Evolutionary conservation across 768 basidiomycete species (phyloP).

Genomic region (Nidularia pulvinata): DNA sequence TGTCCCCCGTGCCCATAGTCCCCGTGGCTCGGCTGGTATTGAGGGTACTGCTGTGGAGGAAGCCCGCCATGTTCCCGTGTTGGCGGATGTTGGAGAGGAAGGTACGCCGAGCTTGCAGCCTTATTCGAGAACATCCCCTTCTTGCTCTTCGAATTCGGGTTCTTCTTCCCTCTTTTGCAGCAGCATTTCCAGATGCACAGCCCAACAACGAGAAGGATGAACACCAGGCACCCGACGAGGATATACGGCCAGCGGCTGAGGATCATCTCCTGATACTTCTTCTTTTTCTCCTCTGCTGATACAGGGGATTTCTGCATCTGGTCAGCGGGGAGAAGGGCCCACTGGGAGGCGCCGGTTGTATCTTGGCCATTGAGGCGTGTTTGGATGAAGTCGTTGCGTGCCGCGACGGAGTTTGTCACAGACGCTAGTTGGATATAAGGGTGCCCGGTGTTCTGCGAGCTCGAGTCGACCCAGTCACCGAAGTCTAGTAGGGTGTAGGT

Average conservation of each 20-base stretch:
- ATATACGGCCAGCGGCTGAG: constrained; percentile 79
- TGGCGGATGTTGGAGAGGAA: constrained; percentile 24
- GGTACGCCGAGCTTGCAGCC: constrained; percentile 22
- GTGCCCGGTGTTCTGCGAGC: constrained; percentile 40
- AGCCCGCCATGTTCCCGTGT: constrained; percentile 4
- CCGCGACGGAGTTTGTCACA: constrained; percentile 47
- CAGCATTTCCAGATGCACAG: constrained; percentile 65
- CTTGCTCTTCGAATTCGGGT: constrained; percentile 7
- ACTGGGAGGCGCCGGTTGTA: constrained; percentile 50
- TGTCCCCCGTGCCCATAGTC: background rate
- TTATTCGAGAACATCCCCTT: constrained; percentile 18
- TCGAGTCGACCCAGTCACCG: constrained; percentile 63
- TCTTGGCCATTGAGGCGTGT: constrained; percentile 61
- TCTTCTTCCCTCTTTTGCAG: constrained; percentile 30
- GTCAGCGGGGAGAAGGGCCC: constrained; percentile 57
- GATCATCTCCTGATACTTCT: constrained; percentile 58
- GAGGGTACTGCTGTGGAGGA: background rate
- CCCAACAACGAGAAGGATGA: constrained; percentile 43
- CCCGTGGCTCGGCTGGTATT: background rate
- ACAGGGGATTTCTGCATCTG: constrained; percentile 66
- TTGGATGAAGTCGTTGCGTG: constrained; percentile 67
- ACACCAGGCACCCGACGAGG: constrained; percentile 54
- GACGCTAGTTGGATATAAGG: constrained; percentile 77
- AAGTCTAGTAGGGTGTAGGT: constrained; percentile 72
- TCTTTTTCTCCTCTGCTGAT: constrained; percentile 64